Evolutionary conservation across 768 basidiomycete genomes (phyloP), one percentile per base, ranked within the genome.

Genomic region (Suillus sp.): DNA sequence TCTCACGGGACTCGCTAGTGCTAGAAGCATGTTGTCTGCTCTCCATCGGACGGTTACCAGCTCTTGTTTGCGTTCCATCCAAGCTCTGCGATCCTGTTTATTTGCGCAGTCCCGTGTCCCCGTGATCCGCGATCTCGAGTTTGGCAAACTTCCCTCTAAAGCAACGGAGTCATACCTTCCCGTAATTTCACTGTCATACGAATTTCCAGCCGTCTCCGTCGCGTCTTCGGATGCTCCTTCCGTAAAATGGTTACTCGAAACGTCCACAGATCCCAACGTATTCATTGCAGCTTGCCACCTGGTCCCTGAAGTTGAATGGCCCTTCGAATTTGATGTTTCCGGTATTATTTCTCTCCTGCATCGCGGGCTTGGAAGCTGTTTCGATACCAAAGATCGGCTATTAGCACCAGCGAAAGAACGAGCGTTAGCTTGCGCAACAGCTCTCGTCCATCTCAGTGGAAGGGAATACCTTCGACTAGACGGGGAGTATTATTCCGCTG

Each of bases 231-330:
- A 64, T 32, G 65, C 65, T 7, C 58, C 57, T 6, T 40, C 67
- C 7, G 66, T 72, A 7, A 48, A 59, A 50, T 71, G 67, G 67
- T 32, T 68, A 13, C 67, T 68, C 4, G 64, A 68, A 37, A 68
- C 61, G 16, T 68, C 68, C 10, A 69, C 57, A 25, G 68, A 68
- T 60, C 63, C 64, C 14, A 61, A 66, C 25, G 58, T 68, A 58
- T 38, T 57, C 40, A 32, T 61, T 38, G 61, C 64, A 4, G 67
- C 64, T 14, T 57, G 60, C 22, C 37, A 50, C 6, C 40, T 69
- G 14, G 63, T 69, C 10, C 54, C 64, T 20, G 65, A 66, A 13
- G 32, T 69, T 32, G 64, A 58, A 56, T 68, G 67, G 67, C 68
- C 64, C 11, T 58, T 61, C n/a, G 38, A 65, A 38, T 30, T 63